Conservation (phyloP, 257 asterid species). For the Rhazya stricta region DNA sequence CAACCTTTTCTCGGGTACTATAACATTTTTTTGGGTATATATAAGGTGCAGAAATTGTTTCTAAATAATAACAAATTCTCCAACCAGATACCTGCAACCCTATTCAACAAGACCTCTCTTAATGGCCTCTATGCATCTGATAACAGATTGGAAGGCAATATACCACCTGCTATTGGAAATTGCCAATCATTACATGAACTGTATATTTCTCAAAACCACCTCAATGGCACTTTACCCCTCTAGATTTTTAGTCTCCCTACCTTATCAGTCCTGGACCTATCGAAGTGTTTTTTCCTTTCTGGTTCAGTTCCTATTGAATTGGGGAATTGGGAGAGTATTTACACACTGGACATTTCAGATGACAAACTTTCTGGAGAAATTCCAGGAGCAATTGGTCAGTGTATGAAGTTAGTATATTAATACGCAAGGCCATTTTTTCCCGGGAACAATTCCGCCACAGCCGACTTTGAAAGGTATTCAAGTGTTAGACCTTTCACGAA, state of each 20-base stretch:
- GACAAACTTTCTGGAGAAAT: conserved; percentile 20
- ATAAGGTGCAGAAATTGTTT: conserved; percentile 25
- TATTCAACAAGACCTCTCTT: conserved; percentile 16
- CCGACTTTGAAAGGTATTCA: conserved; percentile 18
- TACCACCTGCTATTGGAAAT: conserved; percentile 11
- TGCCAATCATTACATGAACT: conserved; percentile 12
- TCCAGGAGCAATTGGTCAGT: conserved; percentile 16
- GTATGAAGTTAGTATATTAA: conserved; percentile 9
- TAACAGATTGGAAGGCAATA: conserved; percentile 19
- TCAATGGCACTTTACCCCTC: conserved; percentile 13
- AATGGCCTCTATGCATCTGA: conserved; percentile 7
- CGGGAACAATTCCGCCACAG: conserved; percentile 15
- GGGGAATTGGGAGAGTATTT: conserved; percentile 9
- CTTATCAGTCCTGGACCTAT: conserved; percentile 11
- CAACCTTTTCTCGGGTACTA: conserved; percentile 25
- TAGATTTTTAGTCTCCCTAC: conserved; percentile 13
- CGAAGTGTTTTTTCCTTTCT: conserved; percentile 5
- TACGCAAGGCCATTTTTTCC: conserved; percentile 13
- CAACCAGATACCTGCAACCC: conserved; percentile 15
- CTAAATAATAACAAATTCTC: conserved; percentile 21
- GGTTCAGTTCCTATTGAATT: conserved; percentile 18
- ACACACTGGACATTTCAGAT: conserved; percentile 9
- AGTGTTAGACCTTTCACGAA: conserved; percentile 20
- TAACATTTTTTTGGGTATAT: conserved; percentile 31
- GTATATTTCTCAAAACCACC: conserved; percentile 10